Conservation (phyloP, 305 asterid species). For the Rubia peregrina region DNA sequence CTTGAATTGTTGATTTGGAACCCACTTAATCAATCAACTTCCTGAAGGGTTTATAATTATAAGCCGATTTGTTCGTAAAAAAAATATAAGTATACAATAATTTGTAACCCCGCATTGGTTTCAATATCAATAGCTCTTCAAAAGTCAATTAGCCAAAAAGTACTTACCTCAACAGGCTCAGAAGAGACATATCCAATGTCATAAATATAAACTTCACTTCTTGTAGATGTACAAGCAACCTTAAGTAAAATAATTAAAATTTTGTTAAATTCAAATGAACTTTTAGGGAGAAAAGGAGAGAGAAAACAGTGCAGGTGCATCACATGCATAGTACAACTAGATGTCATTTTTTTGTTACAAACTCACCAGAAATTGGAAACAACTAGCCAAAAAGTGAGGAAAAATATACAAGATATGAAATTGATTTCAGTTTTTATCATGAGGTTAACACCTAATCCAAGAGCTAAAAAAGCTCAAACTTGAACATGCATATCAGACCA, state of each 20-base stretch:
- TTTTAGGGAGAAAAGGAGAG: not conserved
- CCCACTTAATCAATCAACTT: not conserved
- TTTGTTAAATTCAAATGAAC: not conserved
- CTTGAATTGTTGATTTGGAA: not conserved
- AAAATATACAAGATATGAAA: not conserved
- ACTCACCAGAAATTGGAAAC: not conserved
- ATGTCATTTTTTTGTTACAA: not conserved
- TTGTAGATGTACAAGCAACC: constrained; percentile 80
- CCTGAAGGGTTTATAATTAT: not conserved
- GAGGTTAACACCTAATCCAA: not conserved
- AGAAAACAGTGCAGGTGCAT: not conserved
- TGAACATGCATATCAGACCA: not conserved
- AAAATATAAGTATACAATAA: not conserved
- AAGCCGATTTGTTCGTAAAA: too few relatives aligned
- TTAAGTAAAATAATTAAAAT: constrained; percentile 19
- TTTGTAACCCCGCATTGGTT: not conserved
- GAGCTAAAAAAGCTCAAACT: not conserved
- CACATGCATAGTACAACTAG: not conserved
- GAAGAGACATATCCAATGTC: constrained; percentile 80
- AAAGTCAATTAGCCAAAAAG: constrained; percentile 15
- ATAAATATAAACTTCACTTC: constrained; percentile 53
- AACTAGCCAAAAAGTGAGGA: not conserved
- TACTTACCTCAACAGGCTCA: constrained; percentile 78
- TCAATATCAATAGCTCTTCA: constrained; percentile 8
- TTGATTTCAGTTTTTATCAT: not conserved